Conservation (phyloP, 805 yeast species). For the Metschnikowia similis region DNA sequence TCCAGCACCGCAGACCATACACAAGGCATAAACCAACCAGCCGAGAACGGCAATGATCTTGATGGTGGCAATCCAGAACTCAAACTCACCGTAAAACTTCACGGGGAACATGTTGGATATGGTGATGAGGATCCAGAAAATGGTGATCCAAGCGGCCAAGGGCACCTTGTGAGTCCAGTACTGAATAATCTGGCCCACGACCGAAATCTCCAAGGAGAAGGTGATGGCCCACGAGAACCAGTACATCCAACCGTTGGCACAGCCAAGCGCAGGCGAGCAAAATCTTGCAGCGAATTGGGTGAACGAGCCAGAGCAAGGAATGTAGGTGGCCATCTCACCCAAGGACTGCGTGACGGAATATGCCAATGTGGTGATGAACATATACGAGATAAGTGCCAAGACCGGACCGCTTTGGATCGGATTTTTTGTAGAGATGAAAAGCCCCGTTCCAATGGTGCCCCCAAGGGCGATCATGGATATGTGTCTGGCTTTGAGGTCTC, state of each 20-base stretch:
- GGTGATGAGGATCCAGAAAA: conserved; percentile 57
- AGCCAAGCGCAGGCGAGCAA: conserved; percentile 67
- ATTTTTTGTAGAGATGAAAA: conserved; percentile 60
- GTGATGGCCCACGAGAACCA: conserved; percentile 80
- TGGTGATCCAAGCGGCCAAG: conserved; percentile 65
- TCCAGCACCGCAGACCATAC: conserved; percentile 77
- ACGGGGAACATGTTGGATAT: conserved; percentile 62
- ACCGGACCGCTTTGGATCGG: conserved; percentile 69
- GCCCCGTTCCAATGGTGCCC: conserved; percentile 77
- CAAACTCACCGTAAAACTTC: conserved; percentile 66
- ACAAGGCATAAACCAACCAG: conserved; percentile 60
- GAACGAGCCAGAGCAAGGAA: conserved; percentile 67
- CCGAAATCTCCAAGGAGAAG: conserved; percentile 68
- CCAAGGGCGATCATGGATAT: conserved; percentile 75
- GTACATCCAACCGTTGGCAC: conserved; percentile 67
- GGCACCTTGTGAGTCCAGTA: conserved; percentile 72
- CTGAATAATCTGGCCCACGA: conserved; percentile 58
- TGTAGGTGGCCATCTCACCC: conserved; percentile 79
- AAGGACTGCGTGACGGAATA: conserved; percentile 65
- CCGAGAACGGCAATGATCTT: conserved; percentile 69
- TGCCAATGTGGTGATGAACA: conserved; percentile 63
- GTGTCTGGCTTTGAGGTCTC: conserved; percentile 63
- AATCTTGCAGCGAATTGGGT: conserved; percentile 67
- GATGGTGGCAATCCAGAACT: conserved; percentile 67
- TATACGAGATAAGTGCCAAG: conserved; percentile 56